Base-by-base conservation (phyloP, 129 eudicot species). In the Erigeron canadensis region DNA sequence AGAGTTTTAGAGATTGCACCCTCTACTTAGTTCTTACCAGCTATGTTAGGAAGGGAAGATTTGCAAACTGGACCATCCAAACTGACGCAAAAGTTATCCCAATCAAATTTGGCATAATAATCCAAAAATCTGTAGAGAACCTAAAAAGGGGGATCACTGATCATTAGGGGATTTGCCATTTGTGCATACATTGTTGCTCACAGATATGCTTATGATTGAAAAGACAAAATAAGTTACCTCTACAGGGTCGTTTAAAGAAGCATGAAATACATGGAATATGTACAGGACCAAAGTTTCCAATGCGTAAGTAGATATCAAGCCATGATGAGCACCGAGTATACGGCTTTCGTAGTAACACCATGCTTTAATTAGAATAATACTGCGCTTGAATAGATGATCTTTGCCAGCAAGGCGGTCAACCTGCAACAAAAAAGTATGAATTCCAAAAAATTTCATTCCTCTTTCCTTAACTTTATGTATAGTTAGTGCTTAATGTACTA, bases 111-210 rank as follows among this genome's bases (percentile, higher is more conserved):
- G 80, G 96, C 87, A 77, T 76, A 95, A 81, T 88, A 90, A 67
- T 83, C 90, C 87, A 95, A 75, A 79, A 95, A 95, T 57, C 87
- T 86, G 70, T 90, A 86, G 16, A 95, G 91, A 73, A 88, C 97
- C 99, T 95, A 74, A 46, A 72, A 18, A 23, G 7, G 41, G 53
- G 11, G 21, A 11, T 34, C 8, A 69, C 23, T 28, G 23, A 70
- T 38, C 5, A 42, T 43, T 45, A 47, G 54, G 28, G 75, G 6
- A 63, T 28, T 12, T n/a, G n/a, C n/a, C n/a, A n/a, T n/a, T n/a
- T 13, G 19, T 7, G 17, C 45, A 76, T 19, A 28, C 40, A 54
- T 65, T 62, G 8, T 76, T 63, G 43, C n/a, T 12, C 50, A 28
- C 13, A 47, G 62, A 47, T 39, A 18, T 5, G 63, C 45, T 42